Evolutionary conservation across 2,329 filamentous ascomycete genomes (phyloP).

Genomic region (Cordyceps farinosa): DNA sequence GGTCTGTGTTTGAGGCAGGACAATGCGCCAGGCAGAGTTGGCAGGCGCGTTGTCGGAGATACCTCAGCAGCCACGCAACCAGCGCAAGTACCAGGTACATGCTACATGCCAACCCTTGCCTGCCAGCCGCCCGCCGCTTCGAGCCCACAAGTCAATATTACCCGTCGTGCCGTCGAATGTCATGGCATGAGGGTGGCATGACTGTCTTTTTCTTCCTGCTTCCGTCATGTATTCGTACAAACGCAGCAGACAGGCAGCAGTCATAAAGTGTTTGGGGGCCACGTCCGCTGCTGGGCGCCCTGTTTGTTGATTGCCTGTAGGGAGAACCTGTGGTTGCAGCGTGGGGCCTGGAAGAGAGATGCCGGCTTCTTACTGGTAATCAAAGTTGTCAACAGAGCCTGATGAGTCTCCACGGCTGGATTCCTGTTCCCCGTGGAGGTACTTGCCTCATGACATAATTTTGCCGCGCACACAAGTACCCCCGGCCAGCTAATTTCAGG

Average conservation of each 20-base stretch:
- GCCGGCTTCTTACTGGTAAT: too few species aligned
- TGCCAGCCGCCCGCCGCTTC: not conserved
- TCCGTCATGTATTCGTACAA: not conserved
- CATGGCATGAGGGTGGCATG: not conserved
- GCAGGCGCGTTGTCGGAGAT: not conserved
- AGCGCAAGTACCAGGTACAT: not conserved
- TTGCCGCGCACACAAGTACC: not conserved
- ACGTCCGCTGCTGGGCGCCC: not conserved
- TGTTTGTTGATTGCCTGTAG: not conserved
- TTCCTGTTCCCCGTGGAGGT: not conserved
- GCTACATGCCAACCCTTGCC: not conserved
- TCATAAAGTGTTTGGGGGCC: too few species aligned
- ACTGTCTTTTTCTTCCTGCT: not conserved
- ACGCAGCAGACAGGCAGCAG: not conserved
- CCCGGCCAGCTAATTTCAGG: not conserved
- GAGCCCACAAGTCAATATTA: not conserved
- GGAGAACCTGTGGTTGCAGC: too few species aligned
- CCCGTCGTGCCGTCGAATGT: not conserved
- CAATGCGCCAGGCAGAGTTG: not conserved
- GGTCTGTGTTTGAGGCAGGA: slow-evolving; percentile 14
- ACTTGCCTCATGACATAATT: not conserved
- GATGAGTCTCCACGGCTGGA: not conserved
- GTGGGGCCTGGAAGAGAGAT: not conserved
- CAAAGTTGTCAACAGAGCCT: not conserved
- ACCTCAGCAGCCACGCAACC: not conserved